These are phyloP conservation scores for Penicillium sp. DNA, from an alignment of 2,329 filamentous ascomycete species.

Conservation along the genomic window DNA sequence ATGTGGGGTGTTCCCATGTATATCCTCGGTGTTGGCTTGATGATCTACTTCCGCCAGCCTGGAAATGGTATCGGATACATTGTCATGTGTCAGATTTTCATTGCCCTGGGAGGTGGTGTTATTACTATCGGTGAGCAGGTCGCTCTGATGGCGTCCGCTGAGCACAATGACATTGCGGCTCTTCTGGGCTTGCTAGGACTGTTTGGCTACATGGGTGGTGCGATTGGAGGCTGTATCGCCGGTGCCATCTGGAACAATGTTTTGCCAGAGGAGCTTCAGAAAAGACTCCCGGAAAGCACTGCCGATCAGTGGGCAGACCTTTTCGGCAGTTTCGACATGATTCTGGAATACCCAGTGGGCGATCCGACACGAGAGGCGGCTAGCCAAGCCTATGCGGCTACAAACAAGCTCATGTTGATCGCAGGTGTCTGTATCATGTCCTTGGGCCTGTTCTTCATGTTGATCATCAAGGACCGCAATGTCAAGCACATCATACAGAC, in stretches of 20 bases:
- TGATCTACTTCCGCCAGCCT: conserved; percentile 58
- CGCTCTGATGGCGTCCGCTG: conserved; percentile 57
- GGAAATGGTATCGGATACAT: conserved; percentile 57
- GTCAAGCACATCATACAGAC: conserved; percentile 54
- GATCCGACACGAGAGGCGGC: conserved; percentile 59
- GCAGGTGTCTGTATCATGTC: conserved; percentile 51
- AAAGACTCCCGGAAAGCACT: conserved; percentile 46
- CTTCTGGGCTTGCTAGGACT: conserved; percentile 60
- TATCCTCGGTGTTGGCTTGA: conserved; percentile 57
- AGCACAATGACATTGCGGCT: conserved; percentile 60
- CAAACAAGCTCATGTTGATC: conserved; percentile 57
- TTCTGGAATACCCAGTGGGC: conserved; percentile 49
- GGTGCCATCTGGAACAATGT: conserved; percentile 53
- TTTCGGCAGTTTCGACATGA: conserved; percentile 52
- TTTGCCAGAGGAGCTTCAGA: conserved; percentile 53
- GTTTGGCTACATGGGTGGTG: conserved; percentile 58
- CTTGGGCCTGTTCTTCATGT: conserved; percentile 47
- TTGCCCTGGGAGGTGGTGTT: conserved; percentile 58
- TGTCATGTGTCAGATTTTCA: conserved; percentile 63
- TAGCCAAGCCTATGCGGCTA: conserved; percentile 61
- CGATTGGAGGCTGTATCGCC: conserved; percentile 59
- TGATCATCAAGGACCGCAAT: conserved; percentile 57
- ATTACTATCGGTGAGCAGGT: conserved; percentile 60
- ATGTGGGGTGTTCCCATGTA: conserved; percentile 58
- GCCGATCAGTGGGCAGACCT: conserved; percentile 43